Evolutionary conservation across 441 rosid genomes (phyloP), one percentile per base, ranked within the genome.

Genomic region (Francoa sonchifolia): DNA sequence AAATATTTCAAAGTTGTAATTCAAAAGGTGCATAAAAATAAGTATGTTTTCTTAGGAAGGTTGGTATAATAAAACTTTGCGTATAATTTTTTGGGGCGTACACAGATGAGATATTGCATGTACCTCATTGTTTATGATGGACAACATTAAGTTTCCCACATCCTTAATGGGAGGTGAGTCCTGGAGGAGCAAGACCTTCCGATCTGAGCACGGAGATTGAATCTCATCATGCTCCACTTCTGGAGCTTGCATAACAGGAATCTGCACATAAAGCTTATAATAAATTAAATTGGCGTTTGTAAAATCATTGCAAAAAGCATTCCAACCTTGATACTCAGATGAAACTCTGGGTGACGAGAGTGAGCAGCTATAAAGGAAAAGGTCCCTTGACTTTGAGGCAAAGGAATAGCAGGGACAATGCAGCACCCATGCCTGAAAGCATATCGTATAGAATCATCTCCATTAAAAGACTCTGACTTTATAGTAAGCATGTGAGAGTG

Each of bases 401-500:
- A 37, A 5, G 63, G 33, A 38, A 76, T 55, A 42, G 50, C 56
- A n/a, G 75, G 62, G 35, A 82, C 52, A 44, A 49, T 63, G 59
- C 82, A 73, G 22, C 62, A 19, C 6, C 94, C 79, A 28, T 62
- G 34, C 40, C 47, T 60, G 54, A 82, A 78, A 44, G 71, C 53
- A 51, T 69, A 71, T 27, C 47, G 53, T 17, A 64, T 12, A 42
- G 44, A 34, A 34, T 49, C 60, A 27, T 58, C 62, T 12, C 16
- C 2, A 17, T 22, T 35, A 6, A 37, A 49, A 19, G 51, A 44
- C 19, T 55, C 57, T 4, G 68, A 63, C 50, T 54, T 71, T 44
- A 78, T 21, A 16, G 30, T 48, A 34, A 82, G 71, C 0, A 58
- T 63, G 63, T 76, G 85, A 33, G 34, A 56, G 14, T 52, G 54